Evolutionary conservation across 345 rosid species (phyloP), one percentile per base, ranked within the genome.

Genomic region (Linum tenue): DNA sequence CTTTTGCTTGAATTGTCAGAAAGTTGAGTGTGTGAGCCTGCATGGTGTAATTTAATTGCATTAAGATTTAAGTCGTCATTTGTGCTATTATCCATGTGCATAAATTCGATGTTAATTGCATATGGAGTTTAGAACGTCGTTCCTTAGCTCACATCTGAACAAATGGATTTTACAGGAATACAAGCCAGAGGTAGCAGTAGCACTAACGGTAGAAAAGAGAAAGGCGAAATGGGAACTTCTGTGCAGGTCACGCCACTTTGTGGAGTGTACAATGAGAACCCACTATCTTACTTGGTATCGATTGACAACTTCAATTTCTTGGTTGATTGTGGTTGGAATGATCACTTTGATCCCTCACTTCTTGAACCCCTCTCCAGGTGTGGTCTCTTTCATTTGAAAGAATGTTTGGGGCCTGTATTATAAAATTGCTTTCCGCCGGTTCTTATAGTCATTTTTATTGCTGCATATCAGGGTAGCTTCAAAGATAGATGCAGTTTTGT

Each of bases 301-400:
- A 72, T 94, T 38, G 97, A 94, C 69, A 84, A 85, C 72, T 94
- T 94, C 81, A 86, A 84, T 75, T 85, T 94, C 88, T 75, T 94
- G 37, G 53, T 90, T 72, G 99, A 94, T 67, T 94, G 97, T 69
- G 99, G 99, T 43, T 94, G 99, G 99, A 94, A 94, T 76, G 99
- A 94, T 75, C 88, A 84, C 63, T 94, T 94, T 64, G 96, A 90
- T 50, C 72, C 89, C 36, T 84, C 96, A 7, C 89, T 94, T 59
- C 96, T 94, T 64, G 77, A 88, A 59, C 97, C 99, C 65, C 95
- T 94, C 68, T 84, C 97, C 75, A 86, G 85, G 98, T 87, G 60
- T 39, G 22, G 11, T 7, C 7, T 5, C 43, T 16, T 5, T 14
- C 35, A 12, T 57, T 48, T 48, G 15, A 48, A 48, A 48, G 53